Conservation (phyloP, 192 early-diverging fungal species). For the Rhizophagus clarus region DNA sequence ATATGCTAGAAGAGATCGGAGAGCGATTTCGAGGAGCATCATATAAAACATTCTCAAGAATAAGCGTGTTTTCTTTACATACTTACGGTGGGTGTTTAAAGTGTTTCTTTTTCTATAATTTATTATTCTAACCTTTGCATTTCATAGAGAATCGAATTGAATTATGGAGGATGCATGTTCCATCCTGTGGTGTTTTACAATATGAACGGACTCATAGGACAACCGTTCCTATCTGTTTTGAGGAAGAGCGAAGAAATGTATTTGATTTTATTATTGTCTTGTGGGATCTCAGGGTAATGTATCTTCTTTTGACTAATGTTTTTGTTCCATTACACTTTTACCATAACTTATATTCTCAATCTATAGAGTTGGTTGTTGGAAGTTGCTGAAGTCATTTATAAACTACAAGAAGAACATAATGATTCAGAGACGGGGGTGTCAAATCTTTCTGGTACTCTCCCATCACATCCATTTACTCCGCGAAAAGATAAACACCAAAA, state of each 20-base stretch:
- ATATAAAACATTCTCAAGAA: constrained; percentile 12
- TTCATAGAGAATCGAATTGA: constrained; percentile 26
- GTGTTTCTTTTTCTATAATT: not conserved
- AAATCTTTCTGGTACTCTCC: constrained; percentile 23
- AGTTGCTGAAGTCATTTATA: not conserved
- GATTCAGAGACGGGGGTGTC: not conserved
- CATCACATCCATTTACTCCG: constrained; percentile 22
- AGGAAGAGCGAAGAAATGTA: not conserved
- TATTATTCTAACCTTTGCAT: constrained; percentile 13
- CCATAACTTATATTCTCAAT: constrained; percentile 26
- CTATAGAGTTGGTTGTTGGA: constrained; percentile 13
- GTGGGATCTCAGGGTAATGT: constrained; percentile 28
- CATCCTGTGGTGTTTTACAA: constrained; percentile 13
- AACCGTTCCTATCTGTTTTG: constrained; percentile 19
- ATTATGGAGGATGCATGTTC: constrained; percentile 26
- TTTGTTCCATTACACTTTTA: not conserved
- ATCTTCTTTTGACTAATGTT: not conserved
- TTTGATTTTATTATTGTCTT: constrained; percentile 28
- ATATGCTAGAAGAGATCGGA: constrained; percentile 29
- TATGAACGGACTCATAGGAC: constrained; percentile 27
- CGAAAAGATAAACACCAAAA: constrained; percentile 25
- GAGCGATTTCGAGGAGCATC: constrained; percentile 28
- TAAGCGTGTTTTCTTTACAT: constrained; percentile 22
- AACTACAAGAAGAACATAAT: constrained; percentile 21
- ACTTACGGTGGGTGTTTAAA: constrained; percentile 18